Evolutionary conservation across 73 alveolate species (phyloP).

Genomic region (Symbiodinium pilosum): DNA sequence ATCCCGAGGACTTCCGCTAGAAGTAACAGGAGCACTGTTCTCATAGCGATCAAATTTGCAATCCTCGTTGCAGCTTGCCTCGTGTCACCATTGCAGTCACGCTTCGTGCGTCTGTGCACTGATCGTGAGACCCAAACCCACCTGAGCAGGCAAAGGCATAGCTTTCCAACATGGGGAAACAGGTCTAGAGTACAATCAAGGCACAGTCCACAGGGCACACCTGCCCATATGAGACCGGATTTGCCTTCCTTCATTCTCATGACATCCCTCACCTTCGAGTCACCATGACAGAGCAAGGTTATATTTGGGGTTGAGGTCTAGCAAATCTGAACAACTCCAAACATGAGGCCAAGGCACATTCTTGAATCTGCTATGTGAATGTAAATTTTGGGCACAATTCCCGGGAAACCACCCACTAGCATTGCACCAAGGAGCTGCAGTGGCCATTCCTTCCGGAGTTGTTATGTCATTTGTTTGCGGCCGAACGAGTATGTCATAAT

Average conservation of each 20-base stretch:
- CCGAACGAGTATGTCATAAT: neutral
- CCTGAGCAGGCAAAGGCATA: too few relatives aligned
- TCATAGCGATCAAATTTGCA: neutral
- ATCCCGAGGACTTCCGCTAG: neutral
- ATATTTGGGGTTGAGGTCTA: too few relatives aligned
- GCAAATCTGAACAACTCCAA: too few relatives aligned
- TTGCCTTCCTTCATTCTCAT: neutral
- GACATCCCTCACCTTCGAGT: neutral
- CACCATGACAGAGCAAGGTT: neutral
- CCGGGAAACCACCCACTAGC: neutral
- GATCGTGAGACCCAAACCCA: neutral
- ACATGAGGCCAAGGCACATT: too few relatives aligned
- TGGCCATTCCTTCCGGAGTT: neutral
- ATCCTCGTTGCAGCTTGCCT: neutral
- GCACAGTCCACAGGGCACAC: neutral
- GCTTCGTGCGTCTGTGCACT: neutral
- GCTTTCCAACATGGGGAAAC: too few relatives aligned
- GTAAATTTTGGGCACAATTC: neutral
- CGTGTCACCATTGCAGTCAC: neutral
- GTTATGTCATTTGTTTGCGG: neutral
- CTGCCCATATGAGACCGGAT: neutral
- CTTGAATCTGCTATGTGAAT: too few relatives aligned
- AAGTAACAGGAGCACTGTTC: neutral
- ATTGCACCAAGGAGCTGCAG: neutral
- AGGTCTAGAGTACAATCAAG: neutral